A percentile compares a stretch with the other conserved stretches of the same genome.
phyloP scores from a whole-genome alignment of 352 stramenopile genomes.

The Phytophthora constricta region DNA sequence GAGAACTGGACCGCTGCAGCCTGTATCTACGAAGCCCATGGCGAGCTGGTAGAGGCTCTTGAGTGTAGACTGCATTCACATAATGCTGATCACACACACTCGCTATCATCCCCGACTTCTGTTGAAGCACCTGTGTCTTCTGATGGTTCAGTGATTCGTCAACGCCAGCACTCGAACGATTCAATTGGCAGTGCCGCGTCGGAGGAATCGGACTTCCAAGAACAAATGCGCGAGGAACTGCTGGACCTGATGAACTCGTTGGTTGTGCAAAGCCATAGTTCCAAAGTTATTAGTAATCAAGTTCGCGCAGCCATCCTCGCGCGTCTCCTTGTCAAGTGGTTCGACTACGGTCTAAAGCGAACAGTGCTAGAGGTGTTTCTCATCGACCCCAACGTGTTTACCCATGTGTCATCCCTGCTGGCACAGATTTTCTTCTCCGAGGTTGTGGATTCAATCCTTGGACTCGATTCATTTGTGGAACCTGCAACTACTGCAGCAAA shows the following conservation, averaged over 20 bases:
- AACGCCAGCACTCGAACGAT: conserved; percentile 38
- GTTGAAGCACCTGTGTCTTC: not conserved
- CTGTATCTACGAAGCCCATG: conserved; percentile 80
- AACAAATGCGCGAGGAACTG: conserved; percentile 71
- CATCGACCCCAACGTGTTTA: conserved; percentile 64
- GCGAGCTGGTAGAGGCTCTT: conserved; percentile 83
- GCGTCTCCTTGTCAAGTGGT: conserved; percentile 86
- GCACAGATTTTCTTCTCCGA: conserved; percentile 83
- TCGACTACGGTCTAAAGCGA: conserved; percentile 69
- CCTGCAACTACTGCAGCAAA: conserved; percentile 13
- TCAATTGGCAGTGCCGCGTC: conserved; percentile 29
- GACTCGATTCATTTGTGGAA: conserved; percentile 15
- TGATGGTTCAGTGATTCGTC: conserved; percentile 32
- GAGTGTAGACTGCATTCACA: conserved; percentile 82
- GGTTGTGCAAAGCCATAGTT: conserved; percentile 56
- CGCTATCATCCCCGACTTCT: conserved; percentile 4
- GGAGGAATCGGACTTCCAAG: conserved; percentile 55
- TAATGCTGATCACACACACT: conserved; percentile 45
- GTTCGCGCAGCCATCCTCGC: conserved; percentile 76
- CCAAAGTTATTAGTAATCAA: conserved; percentile 39
- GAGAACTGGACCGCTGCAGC: conserved; percentile 83
- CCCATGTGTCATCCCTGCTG: conserved; percentile 63
- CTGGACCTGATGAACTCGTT: conserved; percentile 64
- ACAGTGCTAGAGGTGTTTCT: conserved; percentile 72
- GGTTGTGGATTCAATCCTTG: conserved; percentile 60